Base-by-base conservation (phyloP, 192 early-diverging fungal genomes). In the Coemansia sp. region DNA sequence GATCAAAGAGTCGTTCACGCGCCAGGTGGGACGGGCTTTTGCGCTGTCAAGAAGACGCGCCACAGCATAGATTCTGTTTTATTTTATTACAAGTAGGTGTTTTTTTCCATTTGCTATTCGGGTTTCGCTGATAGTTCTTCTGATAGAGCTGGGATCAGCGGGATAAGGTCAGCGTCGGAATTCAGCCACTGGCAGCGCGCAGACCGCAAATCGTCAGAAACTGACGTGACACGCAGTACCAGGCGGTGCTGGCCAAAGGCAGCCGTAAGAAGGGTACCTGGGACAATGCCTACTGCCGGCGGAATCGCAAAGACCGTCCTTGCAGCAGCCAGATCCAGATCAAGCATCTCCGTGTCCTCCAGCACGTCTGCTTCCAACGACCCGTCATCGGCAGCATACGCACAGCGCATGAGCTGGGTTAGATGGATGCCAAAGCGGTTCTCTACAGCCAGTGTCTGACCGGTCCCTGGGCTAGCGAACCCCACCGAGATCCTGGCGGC, bases 1-100 rank as follows among this genome's bases (percentile, higher is more conserved):
- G 77, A 87, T 90, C 77, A 98, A 95, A 71, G 97, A 99, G 67
- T 87, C 94, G 67, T 84, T 96, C 55, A 87, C 86, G 17, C 24
- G 64, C 45, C 77, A 73, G 67, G 64, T 69, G 17, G 40, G 59
- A 18, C 62, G 69, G 1, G 37, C 64, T 14, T 80, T 80, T 60
- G 69, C 66, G 7, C 33, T 71, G n/a, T 23, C 50, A 5, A 25
- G 50, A 9, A 18, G 9, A 39, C 4, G 33, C 14, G 37, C 25
- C 25, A 12, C 25, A 15, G 50, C 50, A 37, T 30, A 30, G 33
- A 5, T 42, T 17, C 41, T 13, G 2, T 42, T 42, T 42, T 42
- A 42, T 42, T 3, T 42, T 9, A 17, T 42, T n/a, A n/a, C n/a
- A n/a, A n/a, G n/a, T n/a, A n/a, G n/a, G n/a, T n/a, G n/a, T n/a